Percentiles rank a stretch among this genome's conserved stretches.
phyloP scores from a whole-genome alignment of 345 rosid species.

The Citrus sp. region DNA sequence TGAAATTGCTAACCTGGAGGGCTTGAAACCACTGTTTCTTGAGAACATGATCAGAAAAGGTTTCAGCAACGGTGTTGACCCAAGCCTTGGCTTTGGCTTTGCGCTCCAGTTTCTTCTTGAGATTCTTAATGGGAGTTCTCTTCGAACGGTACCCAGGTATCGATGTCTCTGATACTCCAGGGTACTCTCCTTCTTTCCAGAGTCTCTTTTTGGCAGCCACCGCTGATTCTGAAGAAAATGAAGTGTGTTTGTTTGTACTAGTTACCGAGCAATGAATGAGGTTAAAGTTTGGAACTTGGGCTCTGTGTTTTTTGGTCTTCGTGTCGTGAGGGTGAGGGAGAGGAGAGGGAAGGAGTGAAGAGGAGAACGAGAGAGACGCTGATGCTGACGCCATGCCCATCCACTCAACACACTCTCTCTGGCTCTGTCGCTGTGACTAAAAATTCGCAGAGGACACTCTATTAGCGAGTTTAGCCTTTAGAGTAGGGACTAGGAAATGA shows the following conservation, averaged over 20 bases:
- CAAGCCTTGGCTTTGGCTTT: slow-evolving; percentile 67
- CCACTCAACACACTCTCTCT: too few relatives aligned
- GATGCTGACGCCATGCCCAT: slow-evolving; percentile 27
- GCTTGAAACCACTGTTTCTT: slow-evolving; percentile 83
- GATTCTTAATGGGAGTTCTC: slow-evolving; percentile 56
- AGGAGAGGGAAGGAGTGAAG: slow-evolving; percentile 46
- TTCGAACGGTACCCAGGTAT: slow-evolving; percentile 22
- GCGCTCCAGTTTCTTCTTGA: slow-evolving; percentile 72
- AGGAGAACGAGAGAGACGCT: slow-evolving; percentile 53
- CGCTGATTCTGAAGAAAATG: slow-evolving; percentile 31
- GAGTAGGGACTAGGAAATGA: background rate
- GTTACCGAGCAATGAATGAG: slow-evolving; percentile 26
- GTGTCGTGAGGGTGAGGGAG: slow-evolving; percentile 18
- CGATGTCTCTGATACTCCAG: slow-evolving; percentile 47
- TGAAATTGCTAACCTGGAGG: slow-evolving; percentile 47
- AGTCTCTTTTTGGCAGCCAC: slow-evolving; percentile 45
- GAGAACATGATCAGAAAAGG: slow-evolving; percentile 64
- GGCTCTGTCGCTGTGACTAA: too few relatives aligned
- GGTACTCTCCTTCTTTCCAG: slow-evolving; percentile 82
- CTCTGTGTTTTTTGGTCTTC: background rate
- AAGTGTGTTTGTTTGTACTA: background rate
- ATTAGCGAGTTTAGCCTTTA: too few relatives aligned
- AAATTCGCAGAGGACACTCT: too few relatives aligned
- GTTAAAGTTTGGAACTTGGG: background rate
- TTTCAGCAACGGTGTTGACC: slow-evolving; percentile 77